Evolutionary conservation across 257 asterid genomes (phyloP), one percentile per base, ranked within the genome.

Genomic region (Prunella vulgaris): DNA sequence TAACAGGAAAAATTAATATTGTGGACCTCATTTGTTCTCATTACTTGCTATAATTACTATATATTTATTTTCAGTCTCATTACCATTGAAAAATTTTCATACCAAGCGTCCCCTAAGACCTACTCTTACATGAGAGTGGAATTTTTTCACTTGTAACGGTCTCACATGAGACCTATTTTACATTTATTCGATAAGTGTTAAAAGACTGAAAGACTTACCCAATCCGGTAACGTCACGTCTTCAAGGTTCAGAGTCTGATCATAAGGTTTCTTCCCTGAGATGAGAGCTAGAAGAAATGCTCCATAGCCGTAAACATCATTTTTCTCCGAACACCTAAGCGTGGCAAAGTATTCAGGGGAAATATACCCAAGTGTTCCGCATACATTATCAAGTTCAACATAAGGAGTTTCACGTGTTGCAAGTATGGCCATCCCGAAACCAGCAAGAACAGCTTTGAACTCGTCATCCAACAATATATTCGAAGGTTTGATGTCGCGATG

Each of bases 221-320:
- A 60, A 20, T 71, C 63, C 7, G 4, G 25, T 18, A 38, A 33
- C 35, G 13, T 6, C 54, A 8, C 8, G 8, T 71, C 69, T 21
- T 60, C 53, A 2, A 32, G 8, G 3, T 32, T 38, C 46, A 1
- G 10, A n/a, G 42, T 14, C 63, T 13, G 69, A 71, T 60, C 30
- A 33, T 12, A 21, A 46, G 13, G 3, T 30, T 13, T 46, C n/a
- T 14, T 18, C 8, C 75, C 62, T 7, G 75, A 46, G 63, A 71
- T 30, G 18, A 70, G 75, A 38, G 61, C 69, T 59, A 70, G 75
- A 70, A 70, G 75, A 70, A 71, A 71, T 5, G 18, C 53, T n/a
- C 75, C 74, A 28, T 59, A 70, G 8, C 68, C 13, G 15, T 21
- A 60, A 70, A 59, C 60, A 44, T 71, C 69, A 4, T 5, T 48